These are phyloP conservation scores for Crithidia expoeki DNA, from an alignment of 208 protist species.

Conservation along the genomic window DNA sequence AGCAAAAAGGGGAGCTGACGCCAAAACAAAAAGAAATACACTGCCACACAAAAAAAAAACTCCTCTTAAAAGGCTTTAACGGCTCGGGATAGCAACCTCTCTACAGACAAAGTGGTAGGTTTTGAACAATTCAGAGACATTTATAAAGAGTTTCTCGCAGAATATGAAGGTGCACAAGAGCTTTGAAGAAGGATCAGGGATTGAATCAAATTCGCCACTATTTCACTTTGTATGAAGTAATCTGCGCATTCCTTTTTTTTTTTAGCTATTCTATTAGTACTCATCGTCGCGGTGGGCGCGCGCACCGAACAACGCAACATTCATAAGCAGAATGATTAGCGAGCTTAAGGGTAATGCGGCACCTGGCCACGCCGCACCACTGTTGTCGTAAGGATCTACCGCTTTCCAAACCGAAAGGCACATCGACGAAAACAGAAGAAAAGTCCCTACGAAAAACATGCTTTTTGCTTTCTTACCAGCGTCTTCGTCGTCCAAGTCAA, in stretches of 20 bases:
- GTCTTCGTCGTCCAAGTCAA: constrained; percentile 41
- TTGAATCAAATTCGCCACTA: too few relatives aligned
- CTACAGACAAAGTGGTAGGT: too few relatives aligned
- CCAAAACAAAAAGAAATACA: too few relatives aligned
- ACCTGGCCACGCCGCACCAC: constrained; percentile 42
- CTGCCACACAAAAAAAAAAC: too few relatives aligned
- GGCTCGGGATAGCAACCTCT: too few relatives aligned
- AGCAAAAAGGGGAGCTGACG: too few relatives aligned
- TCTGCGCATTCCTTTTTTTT: not conserved
- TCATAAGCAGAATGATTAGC: constrained; percentile 49
- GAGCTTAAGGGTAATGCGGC: constrained; percentile 51
- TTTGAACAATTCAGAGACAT: too few relatives aligned
- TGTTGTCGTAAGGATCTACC: constrained; percentile 49
- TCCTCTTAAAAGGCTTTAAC: too few relatives aligned
- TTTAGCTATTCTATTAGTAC: not conserved
- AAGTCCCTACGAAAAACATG: constrained; percentile 57
- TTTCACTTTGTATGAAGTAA: too few relatives aligned
- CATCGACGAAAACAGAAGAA: constrained; percentile 59
- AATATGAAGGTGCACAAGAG: too few relatives aligned
- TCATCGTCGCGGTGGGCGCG: constrained; percentile 19
- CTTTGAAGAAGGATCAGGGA: too few relatives aligned
- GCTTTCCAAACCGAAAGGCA: constrained; percentile 60
- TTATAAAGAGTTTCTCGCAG: too few relatives aligned
- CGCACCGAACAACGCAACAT: constrained; percentile 23
- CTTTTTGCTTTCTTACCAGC: constrained; percentile 43